phyloP scores from a whole-genome alignment of 768 basidiomycete genomes.

The Kwoniella mangroviensis region DNA sequence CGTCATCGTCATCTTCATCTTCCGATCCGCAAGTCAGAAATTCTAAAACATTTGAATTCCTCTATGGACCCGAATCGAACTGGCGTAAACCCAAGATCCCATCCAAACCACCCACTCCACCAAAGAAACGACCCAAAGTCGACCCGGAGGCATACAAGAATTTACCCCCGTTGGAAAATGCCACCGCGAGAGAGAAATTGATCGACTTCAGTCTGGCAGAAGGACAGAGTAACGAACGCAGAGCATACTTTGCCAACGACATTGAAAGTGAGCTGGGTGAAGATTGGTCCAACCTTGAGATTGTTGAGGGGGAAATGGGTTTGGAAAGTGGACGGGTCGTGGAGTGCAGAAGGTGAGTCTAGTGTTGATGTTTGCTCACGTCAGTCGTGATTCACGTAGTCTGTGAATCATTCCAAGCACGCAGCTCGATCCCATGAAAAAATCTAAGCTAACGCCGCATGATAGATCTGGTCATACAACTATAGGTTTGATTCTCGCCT shows the following conservation, averaged over 20 bases:
- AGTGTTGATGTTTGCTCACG: not conserved
- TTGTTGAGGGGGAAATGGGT: conserved; percentile 18
- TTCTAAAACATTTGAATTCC: conserved; percentile 15
- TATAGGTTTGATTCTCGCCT: conserved; percentile 47
- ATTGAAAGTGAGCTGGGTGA: conserved; percentile 26
- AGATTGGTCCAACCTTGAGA: conserved; percentile 10
- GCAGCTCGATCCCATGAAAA: not conserved
- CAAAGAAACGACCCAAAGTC: conserved; percentile 16
- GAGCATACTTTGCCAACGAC: conserved; percentile 33
- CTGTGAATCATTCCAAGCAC: not conserved
- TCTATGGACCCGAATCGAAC: conserved; percentile 17
- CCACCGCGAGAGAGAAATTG: conserved; percentile 22
- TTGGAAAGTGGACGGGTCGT: conserved; percentile 42
- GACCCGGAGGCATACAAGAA: conserved; percentile 22
- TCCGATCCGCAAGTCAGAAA: not conserved
- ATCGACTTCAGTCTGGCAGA: conserved; percentile 25
- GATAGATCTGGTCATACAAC: conserved; percentile 28
- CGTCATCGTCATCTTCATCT: not conserved
- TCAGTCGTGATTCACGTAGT: not conserved
- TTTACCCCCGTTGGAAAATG: conserved; percentile 12
- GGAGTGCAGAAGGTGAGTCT: conserved; percentile 42
- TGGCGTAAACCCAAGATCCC: conserved; percentile 24
- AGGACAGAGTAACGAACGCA: conserved; percentile 30
- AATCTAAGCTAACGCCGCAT: not conserved
- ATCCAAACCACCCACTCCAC: conserved; percentile 18